These are phyloP conservation scores for Paraphoma sp. DNA, from an alignment of 2,329 filamentous ascomycete species.

Conservation along the genomic window DNA sequence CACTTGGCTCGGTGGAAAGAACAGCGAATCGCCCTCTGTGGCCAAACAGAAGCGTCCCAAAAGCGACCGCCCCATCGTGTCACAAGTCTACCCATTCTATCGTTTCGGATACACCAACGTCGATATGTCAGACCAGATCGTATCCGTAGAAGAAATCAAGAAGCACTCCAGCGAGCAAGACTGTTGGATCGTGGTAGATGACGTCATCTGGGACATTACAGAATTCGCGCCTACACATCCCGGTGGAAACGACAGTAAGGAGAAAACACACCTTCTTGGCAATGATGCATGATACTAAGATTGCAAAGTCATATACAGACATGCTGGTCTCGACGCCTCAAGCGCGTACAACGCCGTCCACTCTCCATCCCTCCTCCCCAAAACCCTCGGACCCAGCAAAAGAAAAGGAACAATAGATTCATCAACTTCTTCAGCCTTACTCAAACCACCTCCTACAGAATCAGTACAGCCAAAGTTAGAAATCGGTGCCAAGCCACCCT, in stretches of 20 bases:
- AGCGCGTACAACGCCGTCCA: slow-evolving; percentile 59
- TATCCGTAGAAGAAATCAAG: slow-evolving; percentile 21
- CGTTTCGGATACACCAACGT: background rate
- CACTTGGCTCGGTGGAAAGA: slow-evolving; percentile 9
- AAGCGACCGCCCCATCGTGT: background rate
- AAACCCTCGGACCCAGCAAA: slow-evolving; percentile 44
- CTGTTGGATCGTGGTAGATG: slow-evolving; percentile 71
- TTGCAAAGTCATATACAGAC: slow-evolving; percentile 19
- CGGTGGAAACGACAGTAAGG: slow-evolving; percentile 53
- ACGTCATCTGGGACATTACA: slow-evolving; percentile 69
- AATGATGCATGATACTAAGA: background rate
- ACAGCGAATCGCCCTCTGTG: slow-evolving; percentile 1
- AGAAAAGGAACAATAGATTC: slow-evolving; percentile 12
- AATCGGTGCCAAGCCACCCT: slow-evolving; percentile 40
- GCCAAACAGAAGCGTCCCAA: background rate
- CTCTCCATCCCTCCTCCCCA: slow-evolving; percentile 47
- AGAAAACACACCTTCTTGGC: too few relatives aligned
- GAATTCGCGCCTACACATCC: slow-evolving; percentile 66
- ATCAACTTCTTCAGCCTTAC: background rate
- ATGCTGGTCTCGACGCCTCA: slow-evolving; percentile 29
- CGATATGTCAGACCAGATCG: background rate
- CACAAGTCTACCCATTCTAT: too few relatives aligned
- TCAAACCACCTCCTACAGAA: slow-evolving; percentile 13
- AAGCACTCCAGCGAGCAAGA: slow-evolving; percentile 9
- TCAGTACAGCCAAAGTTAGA: slow-evolving; percentile 1